These are phyloP conservation scores for Solanum chiquidenum DNA, from an alignment of 257 asterid genomes.

Conservation along the genomic window DNA sequence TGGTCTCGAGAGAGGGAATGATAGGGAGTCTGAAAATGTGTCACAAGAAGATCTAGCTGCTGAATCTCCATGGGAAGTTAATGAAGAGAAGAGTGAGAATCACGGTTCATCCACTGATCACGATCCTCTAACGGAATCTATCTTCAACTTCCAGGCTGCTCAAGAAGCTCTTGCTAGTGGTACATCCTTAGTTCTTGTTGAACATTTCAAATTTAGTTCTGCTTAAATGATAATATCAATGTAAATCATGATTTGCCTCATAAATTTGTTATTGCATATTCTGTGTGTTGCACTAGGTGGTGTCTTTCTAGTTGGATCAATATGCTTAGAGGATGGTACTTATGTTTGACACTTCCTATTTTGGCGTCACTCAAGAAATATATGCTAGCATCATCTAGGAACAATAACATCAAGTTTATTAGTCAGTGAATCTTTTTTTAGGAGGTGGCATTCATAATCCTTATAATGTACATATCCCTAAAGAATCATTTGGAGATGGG, in stretches of 20 bases:
- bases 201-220: background rate
- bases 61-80: constrained; percentile 36
- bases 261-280: background rate
- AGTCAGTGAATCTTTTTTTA: background rate
- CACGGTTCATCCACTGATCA: constrained; percentile 26
- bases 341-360: background rate
- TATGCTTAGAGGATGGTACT: background rate
- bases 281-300: background rate
- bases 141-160: constrained; percentile 39
- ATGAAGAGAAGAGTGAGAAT: constrained; percentile 40
- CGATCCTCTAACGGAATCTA: constrained; percentile 42
- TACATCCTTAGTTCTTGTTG: constrained; percentile 8
- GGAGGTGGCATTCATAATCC: background rate
- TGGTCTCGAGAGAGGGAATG: constrained; percentile 27
- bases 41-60: constrained; percentile 34
- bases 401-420: background rate
- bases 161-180: constrained; percentile 64
- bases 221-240: background rate
- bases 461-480: background rate
- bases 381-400: background rate
- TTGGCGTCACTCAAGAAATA: background rate
- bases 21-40: constrained; percentile 30
- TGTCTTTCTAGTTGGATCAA: background rate
- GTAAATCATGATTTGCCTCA: background rate
- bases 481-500: background rate